These are phyloP conservation scores for Perkinsus olseni DNA, from an alignment of 169 alveolate species.

Conservation along the genomic window DNA sequence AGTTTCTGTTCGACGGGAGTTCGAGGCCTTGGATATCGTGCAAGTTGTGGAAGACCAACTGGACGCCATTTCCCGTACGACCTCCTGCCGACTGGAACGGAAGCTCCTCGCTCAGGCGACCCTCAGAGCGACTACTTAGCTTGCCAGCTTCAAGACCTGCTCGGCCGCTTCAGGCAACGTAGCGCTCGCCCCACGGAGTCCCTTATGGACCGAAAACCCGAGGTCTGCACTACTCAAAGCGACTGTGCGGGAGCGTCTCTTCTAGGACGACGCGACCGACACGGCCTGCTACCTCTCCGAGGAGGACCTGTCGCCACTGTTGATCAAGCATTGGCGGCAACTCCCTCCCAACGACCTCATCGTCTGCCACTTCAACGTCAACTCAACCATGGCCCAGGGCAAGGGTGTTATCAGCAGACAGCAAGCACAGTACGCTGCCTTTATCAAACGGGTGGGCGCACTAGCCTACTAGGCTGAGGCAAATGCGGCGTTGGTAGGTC, in stretches of 20 bases:
- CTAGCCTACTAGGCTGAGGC: background rate
- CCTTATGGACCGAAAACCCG: background rate
- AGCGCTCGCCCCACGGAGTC: background rate
- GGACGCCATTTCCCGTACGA: background rate
- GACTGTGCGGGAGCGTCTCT: background rate
- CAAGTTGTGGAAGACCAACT: background rate
- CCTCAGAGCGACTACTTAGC: background rate
- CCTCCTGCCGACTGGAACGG: background rate
- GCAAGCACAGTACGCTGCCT: background rate
- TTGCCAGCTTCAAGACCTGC: background rate
- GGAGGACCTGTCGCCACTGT: background rate
- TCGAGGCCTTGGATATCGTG: background rate
- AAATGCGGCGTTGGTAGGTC: background rate
- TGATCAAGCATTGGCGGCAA: background rate
- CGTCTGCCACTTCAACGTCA: background rate
- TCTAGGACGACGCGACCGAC: background rate
- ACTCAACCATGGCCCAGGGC: background rate
- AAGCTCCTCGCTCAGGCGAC: background rate
- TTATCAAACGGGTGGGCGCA: background rate
- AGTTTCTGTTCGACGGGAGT: background rate
- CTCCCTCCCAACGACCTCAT: background rate
- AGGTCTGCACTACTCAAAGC: background rate
- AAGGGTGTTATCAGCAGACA: background rate
- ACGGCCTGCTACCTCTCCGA: background rate
- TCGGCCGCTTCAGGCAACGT: background rate